These are phyloP conservation scores for Ceratocystis cacaofunesta DNA, from an alignment of 2,329 filamentous ascomycete genomes.

Conservation along the genomic window DNA sequence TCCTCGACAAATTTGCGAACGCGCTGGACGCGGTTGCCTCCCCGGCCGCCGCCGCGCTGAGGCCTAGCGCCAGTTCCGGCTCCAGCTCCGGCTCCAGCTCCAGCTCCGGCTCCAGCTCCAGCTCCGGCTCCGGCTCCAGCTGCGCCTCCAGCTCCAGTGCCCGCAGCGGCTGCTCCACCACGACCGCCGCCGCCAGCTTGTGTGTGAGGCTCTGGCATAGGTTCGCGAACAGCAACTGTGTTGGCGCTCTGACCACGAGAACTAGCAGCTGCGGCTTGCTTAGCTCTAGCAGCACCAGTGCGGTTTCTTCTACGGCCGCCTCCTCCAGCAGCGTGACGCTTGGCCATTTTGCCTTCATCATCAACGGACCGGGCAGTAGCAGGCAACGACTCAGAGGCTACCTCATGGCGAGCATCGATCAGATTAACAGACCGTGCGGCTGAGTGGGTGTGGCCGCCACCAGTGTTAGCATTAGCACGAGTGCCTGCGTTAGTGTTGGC, in stretches of 20 bases:
- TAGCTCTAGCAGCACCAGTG: neutral
- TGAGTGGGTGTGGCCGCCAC: neutral
- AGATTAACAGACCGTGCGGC: neutral
- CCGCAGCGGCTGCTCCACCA: too few species aligned
- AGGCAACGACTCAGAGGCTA: neutral
- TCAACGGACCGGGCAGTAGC: neutral
- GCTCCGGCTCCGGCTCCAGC: too few species aligned
- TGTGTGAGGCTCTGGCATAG: neutral
- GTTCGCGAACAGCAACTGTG: neutral
- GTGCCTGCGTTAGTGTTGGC: neutral
- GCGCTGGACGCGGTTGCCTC: constrained; percentile 11
- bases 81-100: too few species aligned
- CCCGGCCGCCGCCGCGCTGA: neutral
- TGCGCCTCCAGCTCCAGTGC: too few species aligned
- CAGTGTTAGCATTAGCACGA: neutral
- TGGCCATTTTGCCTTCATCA: neutral
- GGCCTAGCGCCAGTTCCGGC: neutral
- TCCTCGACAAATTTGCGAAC: constrained; percentile 13
- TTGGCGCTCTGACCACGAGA: neutral
- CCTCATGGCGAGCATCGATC: neutral
- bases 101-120: too few species aligned
- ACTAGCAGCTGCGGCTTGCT: neutral
- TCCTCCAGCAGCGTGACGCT: neutral
- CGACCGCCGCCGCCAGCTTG: too few species aligned
- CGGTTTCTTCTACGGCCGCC: constrained; percentile 7